Evolutionary conservation across 352 stramenopile genomes (phyloP), one percentile per base, ranked within the genome.

Genomic region (Pilasporangium apinafurcum): DNA sequence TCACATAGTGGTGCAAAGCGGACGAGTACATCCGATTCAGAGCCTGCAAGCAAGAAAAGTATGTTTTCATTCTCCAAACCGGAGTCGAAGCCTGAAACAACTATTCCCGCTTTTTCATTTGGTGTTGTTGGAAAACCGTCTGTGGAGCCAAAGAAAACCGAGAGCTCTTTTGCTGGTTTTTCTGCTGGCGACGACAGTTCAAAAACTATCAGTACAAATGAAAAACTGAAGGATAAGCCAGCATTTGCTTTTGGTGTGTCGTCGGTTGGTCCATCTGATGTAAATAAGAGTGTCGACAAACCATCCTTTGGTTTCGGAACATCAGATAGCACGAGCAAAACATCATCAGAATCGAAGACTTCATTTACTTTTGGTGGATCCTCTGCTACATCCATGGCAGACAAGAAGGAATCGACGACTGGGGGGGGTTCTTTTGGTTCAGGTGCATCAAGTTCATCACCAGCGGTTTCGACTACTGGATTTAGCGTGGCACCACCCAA

Each of bases 81-180:
- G 0, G 58, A 55, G 8, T 13, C 29, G 5, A 48, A 48, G 26
- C 48, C 56, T 28, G 50, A 59, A 33, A 29, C 44, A 12, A 48
- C 53, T 4, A 41, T 42, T 9, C 34, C 61, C 4, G 36, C 66
- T 12, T 80, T 65, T 26, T 28, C 47, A 8, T 66, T 66, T 29
- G 53, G 49, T 24, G 27, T 13, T 10, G 10, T 20, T 20, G 10
- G 16, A 7, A 7, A 38, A 10, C 33, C 33, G 20, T 16, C 33
- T 25, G 2, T 20, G 1, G 25, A 14, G 16, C 18, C 34, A 30
- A 49, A 41, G 42, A 10, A 22, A 18, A 33, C 27, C 8, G 35
- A 34, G 4, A 37, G 2, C 7, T 16, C 28, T 8, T 37, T 32
- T 12, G 24, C 39, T 17, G 17, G n/a, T n/a, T n/a, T n/a, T n/a